Base-by-base conservation (phyloP, 768 basidiomycete genomes). In the Lentinula edodes region DNA sequence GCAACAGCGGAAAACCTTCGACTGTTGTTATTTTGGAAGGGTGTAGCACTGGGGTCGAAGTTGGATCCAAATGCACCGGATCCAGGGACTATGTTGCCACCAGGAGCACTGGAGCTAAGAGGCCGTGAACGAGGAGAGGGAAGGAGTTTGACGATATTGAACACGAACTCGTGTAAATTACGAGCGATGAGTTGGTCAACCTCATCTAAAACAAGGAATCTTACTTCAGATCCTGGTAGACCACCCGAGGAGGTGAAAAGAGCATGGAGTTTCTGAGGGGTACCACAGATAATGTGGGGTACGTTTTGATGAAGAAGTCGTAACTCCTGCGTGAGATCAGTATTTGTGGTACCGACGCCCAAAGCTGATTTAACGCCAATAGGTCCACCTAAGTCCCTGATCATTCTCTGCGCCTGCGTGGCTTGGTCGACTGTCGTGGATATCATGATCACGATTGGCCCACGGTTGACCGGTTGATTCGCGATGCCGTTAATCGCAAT, bases 341-440 rank as follows among this genome's bases (percentile, higher is more conserved):
- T 83, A 46, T 77, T 80, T 0, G 90, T 86, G 6, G 87, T 78
- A 53, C 93, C 95, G 3, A 96, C 89, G 20, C 92, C 93, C 10
- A 98, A 81, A 13, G 91, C 92, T 62, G 92, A 93, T 55, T 91
- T 84, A 58, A 99, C 87, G 12, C 96, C 95, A 66, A 98, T 93
- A 9, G 92, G 88, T 0, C 91, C 89, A 32, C 97, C 97, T 28
- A 99, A 78, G 72, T 97, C 95, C 48, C 95, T 87, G 68, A 93
- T 91, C 90, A 95, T 93, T 34, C 92, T 87, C 66, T 94, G 93
- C 32, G 95, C 95, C 74, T 98, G 97, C 2, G 94, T 96, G 6
- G 97, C 95, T 73, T 98, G 97, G 75, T 99, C 97, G 23, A 98
- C 95, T 0, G 96, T 99, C 0, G 97, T 98, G 18, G 96, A 98